These are phyloP conservation scores for Ramaria rubella DNA, from an alignment of 768 basidiomycete genomes.

Conservation along the genomic window DNA sequence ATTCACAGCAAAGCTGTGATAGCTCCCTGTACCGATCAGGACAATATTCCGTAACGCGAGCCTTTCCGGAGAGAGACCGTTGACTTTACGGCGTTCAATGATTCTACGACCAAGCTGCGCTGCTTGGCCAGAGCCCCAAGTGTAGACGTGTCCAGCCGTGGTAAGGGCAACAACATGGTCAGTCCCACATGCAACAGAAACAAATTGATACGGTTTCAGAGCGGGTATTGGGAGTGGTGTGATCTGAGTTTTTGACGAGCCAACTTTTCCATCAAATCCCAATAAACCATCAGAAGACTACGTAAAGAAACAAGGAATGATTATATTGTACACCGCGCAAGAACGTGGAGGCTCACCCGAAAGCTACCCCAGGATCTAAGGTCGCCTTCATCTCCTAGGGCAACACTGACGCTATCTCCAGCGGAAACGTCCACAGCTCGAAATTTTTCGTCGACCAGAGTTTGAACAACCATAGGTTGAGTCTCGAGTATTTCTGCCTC, in stretches of 20 bases:
- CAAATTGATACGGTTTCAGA: constrained; percentile 27
- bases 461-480: constrained; percentile 28
- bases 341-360: constrained; percentile 16
- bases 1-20: constrained; percentile 42
- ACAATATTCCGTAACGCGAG: constrained; percentile 34
- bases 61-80: constrained; percentile 38
- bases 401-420: constrained; percentile 38
- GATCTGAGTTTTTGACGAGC: constrained; percentile 12
- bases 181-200: constrained; percentile 25
- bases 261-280: constrained; percentile 12
- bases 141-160: constrained; percentile 37
- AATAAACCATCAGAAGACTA: constrained; percentile 14
- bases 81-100: constrained; percentile 34
- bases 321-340: not conserved
- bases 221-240: constrained; percentile 9
- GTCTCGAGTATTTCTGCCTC: constrained; percentile 33
- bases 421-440: constrained; percentile 35
- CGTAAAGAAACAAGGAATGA: not conserved
- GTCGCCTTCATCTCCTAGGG: constrained; percentile 34
- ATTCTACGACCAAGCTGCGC: constrained; percentile 40
- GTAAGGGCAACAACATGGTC: constrained; percentile 44
- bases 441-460: constrained; percentile 33
- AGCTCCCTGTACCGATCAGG: constrained; percentile 35
- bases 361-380: constrained; percentile 39
- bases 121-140: constrained; percentile 40